Evolutionary conservation across 768 basidiomycete genomes (phyloP).

Genomic region (Suillus cothurnatus): DNA sequence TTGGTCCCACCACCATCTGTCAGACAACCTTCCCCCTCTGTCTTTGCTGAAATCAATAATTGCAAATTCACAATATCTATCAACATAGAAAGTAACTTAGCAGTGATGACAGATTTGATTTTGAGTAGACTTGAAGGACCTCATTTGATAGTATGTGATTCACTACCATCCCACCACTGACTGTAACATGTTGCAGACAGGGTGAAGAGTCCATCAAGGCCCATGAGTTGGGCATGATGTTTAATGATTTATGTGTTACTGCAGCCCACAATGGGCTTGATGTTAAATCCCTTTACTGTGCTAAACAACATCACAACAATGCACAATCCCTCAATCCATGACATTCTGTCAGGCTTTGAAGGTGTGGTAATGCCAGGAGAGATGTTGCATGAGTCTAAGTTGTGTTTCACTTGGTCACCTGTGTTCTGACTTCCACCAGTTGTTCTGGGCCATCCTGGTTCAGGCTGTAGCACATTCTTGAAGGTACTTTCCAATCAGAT

Average conservation of each 20-base stretch:
- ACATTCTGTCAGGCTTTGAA: constrained; percentile 54
- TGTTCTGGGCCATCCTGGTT: constrained; percentile 83
- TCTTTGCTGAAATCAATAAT: background rate
- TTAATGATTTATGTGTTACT: constrained; percentile 57
- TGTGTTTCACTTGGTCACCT: background rate
- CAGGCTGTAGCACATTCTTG: constrained; percentile 84
- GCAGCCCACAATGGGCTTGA: constrained; percentile 63
- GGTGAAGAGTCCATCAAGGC: constrained; percentile 50
- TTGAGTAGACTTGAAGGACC: constrained; percentile 30
- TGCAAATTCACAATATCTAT: background rate
- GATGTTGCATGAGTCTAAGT: constrained; percentile 60
- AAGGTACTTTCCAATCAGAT: constrained; percentile 81
- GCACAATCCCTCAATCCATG: constrained; percentile 63
- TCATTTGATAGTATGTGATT: constrained; percentile 24
- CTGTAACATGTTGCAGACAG: constrained; percentile 35
- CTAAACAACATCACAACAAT: constrained; percentile 43
- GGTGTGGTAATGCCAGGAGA: constrained; percentile 64
- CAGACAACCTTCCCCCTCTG: background rate
- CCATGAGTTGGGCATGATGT: constrained; percentile 62
- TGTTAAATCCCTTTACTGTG: constrained; percentile 54
- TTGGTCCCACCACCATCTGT: background rate
- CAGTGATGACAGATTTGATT: constrained; percentile 41
- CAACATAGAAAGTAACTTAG: constrained; percentile 8
- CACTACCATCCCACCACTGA: background rate
- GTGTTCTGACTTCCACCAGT: constrained; percentile 42